These are phyloP conservation scores for Breviolum minutum DNA, from an alignment of 73 alveolate genomes.

Conservation along the genomic window DNA sequence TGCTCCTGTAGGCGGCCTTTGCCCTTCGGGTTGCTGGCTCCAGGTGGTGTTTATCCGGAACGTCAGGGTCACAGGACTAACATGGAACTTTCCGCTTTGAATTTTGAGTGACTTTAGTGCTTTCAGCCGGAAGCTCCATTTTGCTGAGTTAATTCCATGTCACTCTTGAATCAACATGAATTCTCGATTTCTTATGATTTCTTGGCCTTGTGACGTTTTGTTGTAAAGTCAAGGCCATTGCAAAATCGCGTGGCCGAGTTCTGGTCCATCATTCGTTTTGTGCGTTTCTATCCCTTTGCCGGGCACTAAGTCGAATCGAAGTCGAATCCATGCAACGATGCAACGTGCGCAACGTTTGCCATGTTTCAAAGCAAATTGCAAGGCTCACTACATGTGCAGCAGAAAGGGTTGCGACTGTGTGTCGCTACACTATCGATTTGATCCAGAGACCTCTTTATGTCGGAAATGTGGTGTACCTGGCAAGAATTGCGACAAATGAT, in stretches of 20 bases:
- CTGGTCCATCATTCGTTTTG: conserved; percentile 92
- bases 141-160: too few relatives aligned
- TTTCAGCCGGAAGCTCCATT: too few relatives aligned
- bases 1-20: conserved; percentile 56
- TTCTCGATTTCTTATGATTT: not conserved
- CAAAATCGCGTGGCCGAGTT: conserved; percentile 97
- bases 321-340: not conserved
- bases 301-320: not conserved
- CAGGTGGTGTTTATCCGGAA: conserved; percentile 97
- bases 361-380: not conserved
- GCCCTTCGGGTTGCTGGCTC: conserved; percentile 94
- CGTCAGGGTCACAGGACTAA: conserved; percentile 28
- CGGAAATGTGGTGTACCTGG: conserved; percentile 52
- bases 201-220: not conserved
- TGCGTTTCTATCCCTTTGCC: conserved; percentile 71
- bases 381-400: conserved; percentile 91
- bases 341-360: not conserved
- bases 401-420: conserved; percentile 81
- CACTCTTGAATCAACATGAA: not conserved
- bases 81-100: not conserved
- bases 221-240: conserved; percentile 90
- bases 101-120: not conserved
- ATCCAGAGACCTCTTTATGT: conserved; percentile 56
- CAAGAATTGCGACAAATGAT: not conserved
- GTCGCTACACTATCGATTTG: conserved; percentile 81